Percentiles rank a stretch among this genome's conserved stretches.
Evolutionary conservation across 768 basidiomycete species (phyloP).

Genomic region (Pulveroboletus sp.): DNA sequence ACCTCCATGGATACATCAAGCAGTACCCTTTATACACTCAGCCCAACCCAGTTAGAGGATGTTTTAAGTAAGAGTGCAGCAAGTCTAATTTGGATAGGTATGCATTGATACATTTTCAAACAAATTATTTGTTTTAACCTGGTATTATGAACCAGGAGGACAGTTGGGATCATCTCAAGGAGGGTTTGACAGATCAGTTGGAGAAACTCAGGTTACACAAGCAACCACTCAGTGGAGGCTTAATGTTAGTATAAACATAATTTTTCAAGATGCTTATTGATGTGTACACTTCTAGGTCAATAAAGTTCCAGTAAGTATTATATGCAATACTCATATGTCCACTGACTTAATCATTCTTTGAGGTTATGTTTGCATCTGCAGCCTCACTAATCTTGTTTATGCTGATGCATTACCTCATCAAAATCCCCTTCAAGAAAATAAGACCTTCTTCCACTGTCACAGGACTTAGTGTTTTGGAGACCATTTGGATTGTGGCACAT

Average conservation of each 20-base stretch:
- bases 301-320: slow-evolving; percentile 7
- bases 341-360: not conserved
- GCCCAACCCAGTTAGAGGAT: not conserved
- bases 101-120: not conserved
- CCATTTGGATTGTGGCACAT: slow-evolving; percentile 1
- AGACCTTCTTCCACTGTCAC: too few species aligned
- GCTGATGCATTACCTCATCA: not conserved
- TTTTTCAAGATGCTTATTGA: not conserved
- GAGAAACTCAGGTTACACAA: slow-evolving; percentile 5
- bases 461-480: not conserved
- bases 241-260: slow-evolving; percentile 6
- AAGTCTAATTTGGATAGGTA: slow-evolving; percentile 12
- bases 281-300: slow-evolving; percentile 5
- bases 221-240: slow-evolving; percentile 9
- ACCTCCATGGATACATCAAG: not conserved
- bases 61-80: slow-evolving; percentile 4
- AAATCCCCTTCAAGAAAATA: not conserved
- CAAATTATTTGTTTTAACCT: not conserved
- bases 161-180: slow-evolving; percentile 3
- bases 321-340: not conserved
- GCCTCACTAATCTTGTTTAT: slow-evolving; percentile 6
- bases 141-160: not conserved
- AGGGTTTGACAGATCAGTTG: slow-evolving; percentile 8
- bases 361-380: slow-evolving; percentile 4
- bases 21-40: not conserved